phyloP scores from a whole-genome alignment of 345 rosid species.

The Rhodamnia rubescens region DNA sequence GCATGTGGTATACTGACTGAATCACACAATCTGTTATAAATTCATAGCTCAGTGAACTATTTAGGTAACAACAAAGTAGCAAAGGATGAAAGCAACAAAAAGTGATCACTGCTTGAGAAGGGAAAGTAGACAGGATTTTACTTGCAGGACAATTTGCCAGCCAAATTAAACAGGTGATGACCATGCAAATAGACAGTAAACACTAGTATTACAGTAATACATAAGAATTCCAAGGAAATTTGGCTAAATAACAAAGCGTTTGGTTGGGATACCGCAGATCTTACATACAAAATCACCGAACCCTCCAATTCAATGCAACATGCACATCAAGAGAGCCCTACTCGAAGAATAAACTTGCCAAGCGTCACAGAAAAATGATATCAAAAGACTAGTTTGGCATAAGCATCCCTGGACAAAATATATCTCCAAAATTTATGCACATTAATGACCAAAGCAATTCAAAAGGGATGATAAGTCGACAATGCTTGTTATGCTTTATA shows the following conservation, averaged over 20 bases:
- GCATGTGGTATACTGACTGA: background rate
- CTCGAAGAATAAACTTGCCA: background rate
- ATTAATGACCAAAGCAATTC: background rate
- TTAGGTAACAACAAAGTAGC: background rate
- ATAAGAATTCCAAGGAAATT: background rate
- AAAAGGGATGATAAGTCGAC: background rate
- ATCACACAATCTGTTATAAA: background rate
- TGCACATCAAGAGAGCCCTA: background rate
- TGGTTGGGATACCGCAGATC: background rate
- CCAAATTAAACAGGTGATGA: background rate
- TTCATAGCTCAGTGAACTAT: background rate
- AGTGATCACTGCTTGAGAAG: background rate
- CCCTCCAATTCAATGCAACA: background rate
- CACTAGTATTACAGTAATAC: background rate
- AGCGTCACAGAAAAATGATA: background rate
- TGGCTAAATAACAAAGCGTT: background rate
- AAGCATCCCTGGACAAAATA: background rate
- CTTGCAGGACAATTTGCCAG: background rate
- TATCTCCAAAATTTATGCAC: background rate
- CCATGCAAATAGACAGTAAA: background rate
- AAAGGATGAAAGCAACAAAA: background rate
- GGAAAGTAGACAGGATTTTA: background rate
- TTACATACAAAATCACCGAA: background rate
- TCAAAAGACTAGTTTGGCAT: background rate
- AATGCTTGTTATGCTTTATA: background rate